Conservation (phyloP, 306 rosid species). For the Canavalia ensiformis region DNA sequence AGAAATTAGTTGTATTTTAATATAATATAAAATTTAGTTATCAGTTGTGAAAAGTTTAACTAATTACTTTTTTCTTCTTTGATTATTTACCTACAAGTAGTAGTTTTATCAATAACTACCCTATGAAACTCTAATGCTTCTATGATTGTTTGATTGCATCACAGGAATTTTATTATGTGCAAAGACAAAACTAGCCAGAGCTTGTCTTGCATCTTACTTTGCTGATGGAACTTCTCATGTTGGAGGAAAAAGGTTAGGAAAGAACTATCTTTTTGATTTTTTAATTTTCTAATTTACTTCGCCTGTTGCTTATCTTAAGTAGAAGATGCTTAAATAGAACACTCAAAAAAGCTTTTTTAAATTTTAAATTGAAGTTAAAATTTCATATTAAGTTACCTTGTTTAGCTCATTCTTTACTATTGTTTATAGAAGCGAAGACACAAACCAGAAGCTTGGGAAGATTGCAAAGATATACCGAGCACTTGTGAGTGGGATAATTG, state of each 20-base stretch:
- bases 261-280: constrained; percentile 28
- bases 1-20: constrained; percentile 16
- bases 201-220: constrained; percentile 81
- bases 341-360: background rate
- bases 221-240: constrained; percentile 82
- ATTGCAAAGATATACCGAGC: constrained; percentile 85
- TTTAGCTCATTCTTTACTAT: constrained; percentile 31
- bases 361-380: constrained; percentile 18
- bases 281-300: constrained; percentile 25
- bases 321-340: constrained; percentile 5
- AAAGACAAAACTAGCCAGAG: constrained; percentile 78
- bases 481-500: constrained; percentile 74
- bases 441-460: constrained; percentile 68
- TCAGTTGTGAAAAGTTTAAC: constrained; percentile 1
- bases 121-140: constrained; percentile 25
- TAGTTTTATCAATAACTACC: constrained; percentile 18
- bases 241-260: constrained; percentile 68
- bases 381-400: constrained; percentile 19
- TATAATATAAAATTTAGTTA: constrained; percentile 18
- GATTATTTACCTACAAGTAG: constrained; percentile 28
- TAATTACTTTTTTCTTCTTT: constrained; percentile 26
- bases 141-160: constrained; percentile 44
- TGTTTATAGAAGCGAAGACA: constrained; percentile 55
- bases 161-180: constrained; percentile 91
- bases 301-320: constrained; percentile 10